Evolutionary conservation across 176 grass and related monocot genomes (phyloP), one percentile per base, ranked within the genome.

Genomic region (Ampelocalamus luodianensis): DNA sequence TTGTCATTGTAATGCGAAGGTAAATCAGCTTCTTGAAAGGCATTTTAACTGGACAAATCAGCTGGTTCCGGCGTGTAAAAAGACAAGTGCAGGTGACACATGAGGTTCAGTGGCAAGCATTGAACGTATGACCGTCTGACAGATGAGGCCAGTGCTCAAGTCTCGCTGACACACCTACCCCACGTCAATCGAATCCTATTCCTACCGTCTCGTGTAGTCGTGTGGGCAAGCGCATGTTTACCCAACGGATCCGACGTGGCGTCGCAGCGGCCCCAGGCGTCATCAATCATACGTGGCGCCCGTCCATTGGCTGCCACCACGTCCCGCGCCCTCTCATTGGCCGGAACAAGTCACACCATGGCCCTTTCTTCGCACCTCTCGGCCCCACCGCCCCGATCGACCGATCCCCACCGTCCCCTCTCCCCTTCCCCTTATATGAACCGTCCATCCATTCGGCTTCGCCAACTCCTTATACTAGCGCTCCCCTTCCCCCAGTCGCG

Each of bases 301-400:
- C 4, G 7, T 16, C 18, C 15, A 78, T 71, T 77, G 79, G 64
- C 16, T 10, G 0, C 0, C 26, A 82, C 85, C 74, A 76, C 84
- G 59, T 66, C 46, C 44, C 68, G 72, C 58, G 13, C 23, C 46
- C 18, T 79, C 82, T 61, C 70, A 87, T 87, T 87, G 85, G 85
- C 60, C 85, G 13, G 78, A 87, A 81, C 85, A 87, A 48, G 85
- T 87, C 85, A 87, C 85, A 6, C 46, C 8, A 37, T 60, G 60
- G 37, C 69, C 48, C 11, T 10, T 54, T 54, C 68, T 59, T 66
- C 85, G 68, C 32, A 34, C 32, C 43, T 8, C 13, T 13, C 4
- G 4, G 69, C 22, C 8, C 78, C 77, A 24, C 2, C 48, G 0
- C 36, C 34, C 48, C 0, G 77, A 67, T 45, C 37, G 37, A 37